Evolutionary conservation across 2,329 filamentous ascomycete species (phyloP).

Genomic region (Tympanopsis confertula): DNA sequence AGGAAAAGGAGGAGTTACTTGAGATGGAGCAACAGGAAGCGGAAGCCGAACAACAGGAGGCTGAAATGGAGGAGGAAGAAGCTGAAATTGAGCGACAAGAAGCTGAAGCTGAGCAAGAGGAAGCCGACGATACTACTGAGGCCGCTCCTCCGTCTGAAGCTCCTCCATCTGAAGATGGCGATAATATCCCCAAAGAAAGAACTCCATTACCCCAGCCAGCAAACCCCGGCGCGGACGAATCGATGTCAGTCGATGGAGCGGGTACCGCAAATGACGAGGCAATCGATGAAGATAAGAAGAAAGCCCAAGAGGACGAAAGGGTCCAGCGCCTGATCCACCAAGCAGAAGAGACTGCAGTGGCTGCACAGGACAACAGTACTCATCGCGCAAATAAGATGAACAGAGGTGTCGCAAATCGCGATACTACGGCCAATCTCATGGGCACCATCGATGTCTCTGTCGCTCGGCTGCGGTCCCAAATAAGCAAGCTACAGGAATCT

Average conservation of each 20-base stretch:
- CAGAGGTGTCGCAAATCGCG: background rate
- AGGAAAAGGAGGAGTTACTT: slow-evolving; percentile 3
- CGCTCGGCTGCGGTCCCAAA: background rate
- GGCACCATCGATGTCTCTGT: background rate
- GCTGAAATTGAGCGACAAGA: slow-evolving; percentile 3
- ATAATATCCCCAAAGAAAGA: too few relatives aligned
- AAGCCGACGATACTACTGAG: too few relatives aligned
- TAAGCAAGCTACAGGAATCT: background rate
- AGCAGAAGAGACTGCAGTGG: slow-evolving; percentile 22
- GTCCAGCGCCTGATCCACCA: slow-evolving; percentile 29
- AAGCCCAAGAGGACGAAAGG: slow-evolving; percentile 28
- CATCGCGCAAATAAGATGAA: slow-evolving; percentile 15
- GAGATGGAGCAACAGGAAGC: slow-evolving; percentile 5
- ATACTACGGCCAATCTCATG: background rate
- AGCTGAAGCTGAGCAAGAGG: slow-evolving; percentile 1
- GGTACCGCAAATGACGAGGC: slow-evolving; percentile 24
- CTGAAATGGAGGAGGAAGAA: slow-evolving; percentile 5
- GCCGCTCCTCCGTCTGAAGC: too few relatives aligned
- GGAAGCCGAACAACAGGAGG: slow-evolving; percentile 6
- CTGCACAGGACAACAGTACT: slow-evolving; percentile 26
- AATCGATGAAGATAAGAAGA: slow-evolving; percentile 41
- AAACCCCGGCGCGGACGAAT: too few relatives aligned
- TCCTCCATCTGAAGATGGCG: too few relatives aligned
- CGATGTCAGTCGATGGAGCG: too few relatives aligned
- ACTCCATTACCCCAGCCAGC: too few relatives aligned